phyloP scores from a whole-genome alignment of 352 stramenopile species.

The Globisporangium recalcitrans region DNA sequence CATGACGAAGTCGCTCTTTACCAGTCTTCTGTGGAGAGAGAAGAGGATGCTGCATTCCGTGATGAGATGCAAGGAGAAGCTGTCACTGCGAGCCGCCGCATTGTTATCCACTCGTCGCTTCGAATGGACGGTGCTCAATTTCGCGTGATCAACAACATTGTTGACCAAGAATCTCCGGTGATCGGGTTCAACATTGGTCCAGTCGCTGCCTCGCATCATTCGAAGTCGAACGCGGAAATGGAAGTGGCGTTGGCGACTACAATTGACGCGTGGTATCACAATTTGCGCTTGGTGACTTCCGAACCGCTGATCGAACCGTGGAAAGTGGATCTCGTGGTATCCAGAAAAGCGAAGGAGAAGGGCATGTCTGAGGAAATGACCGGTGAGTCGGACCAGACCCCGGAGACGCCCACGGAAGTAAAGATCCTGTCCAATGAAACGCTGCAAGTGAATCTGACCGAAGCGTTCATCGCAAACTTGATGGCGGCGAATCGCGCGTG shows the following conservation, averaged over 20 bases:
- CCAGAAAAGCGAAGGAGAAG: slow-evolving; percentile 17
- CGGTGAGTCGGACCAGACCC: slow-evolving; percentile 19
- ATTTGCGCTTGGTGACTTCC: slow-evolving; percentile 70
- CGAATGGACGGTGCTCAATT: slow-evolving; percentile 46
- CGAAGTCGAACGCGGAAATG: slow-evolving; percentile 29
- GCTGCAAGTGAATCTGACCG: slow-evolving; percentile 76
- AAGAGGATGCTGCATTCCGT: slow-evolving; percentile 8
- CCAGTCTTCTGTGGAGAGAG: slow-evolving; percentile 27
- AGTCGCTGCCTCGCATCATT: slow-evolving; percentile 31
- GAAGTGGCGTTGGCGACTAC: slow-evolving; percentile 34
- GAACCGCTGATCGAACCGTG: slow-evolving; percentile 84
- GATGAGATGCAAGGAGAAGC: slow-evolving; percentile 7
- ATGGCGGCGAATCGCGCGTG: slow-evolving; percentile 72
- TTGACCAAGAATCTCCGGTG: slow-evolving; percentile 73
- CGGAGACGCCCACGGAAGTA: slow-evolving; percentile 39
- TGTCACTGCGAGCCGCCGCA: slow-evolving; percentile 19
- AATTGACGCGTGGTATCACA: slow-evolving; percentile 81
- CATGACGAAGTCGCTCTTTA: slow-evolving; percentile 31
- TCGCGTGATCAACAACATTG: slow-evolving; percentile 78
- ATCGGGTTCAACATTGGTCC: slow-evolving; percentile 51
- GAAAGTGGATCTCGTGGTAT: slow-evolving; percentile 42
- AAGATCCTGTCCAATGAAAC: slow-evolving; percentile 55
- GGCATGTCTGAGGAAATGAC: slow-evolving; percentile 1
- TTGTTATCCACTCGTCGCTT: slow-evolving; percentile 21
- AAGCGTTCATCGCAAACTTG: slow-evolving; percentile 76